Evolutionary conservation across 1,284 basidiomycete species (phyloP).

Genomic region (Vanrija pseudolonga): DNA sequence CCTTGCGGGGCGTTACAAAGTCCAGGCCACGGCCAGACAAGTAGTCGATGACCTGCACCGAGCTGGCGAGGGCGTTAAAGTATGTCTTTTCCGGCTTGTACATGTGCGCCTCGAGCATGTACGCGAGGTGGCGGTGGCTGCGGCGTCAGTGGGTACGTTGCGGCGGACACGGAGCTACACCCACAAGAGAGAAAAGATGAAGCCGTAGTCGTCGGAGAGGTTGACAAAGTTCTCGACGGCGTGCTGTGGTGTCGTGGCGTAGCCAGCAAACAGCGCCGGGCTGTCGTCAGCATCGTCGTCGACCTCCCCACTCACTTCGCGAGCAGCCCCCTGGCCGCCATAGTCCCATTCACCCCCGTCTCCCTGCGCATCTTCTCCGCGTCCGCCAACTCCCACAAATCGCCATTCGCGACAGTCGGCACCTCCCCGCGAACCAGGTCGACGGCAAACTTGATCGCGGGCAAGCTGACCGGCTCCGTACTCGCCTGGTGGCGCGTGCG

Average conservation of each 20-base stretch:
- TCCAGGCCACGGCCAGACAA: slow-evolving; percentile 47
- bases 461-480: slow-evolving; percentile 54
- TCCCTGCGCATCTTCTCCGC: slow-evolving; percentile 50
- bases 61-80: slow-evolving; percentile 54
- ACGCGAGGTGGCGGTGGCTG: slow-evolving; percentile 54
- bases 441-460: slow-evolving; percentile 55
- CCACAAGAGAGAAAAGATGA: slow-evolving; percentile 54
- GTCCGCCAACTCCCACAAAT: slow-evolving; percentile 55
- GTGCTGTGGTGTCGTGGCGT: slow-evolving; percentile 52
- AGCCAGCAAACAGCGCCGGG: slow-evolving; percentile 57
- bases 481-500: slow-evolving; percentile 57
- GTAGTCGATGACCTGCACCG: slow-evolving; percentile 54
- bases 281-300: slow-evolving; percentile 1
- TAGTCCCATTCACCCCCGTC: slow-evolving; percentile 56
- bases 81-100: slow-evolving; percentile 52
- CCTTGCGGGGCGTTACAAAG: slow-evolving; percentile 13
- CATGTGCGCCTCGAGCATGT: slow-evolving; percentile 57
- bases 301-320: slow-evolving; percentile 53
- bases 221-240: slow-evolving; percentile 54
- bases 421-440: slow-evolving; percentile 53
- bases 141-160: background rate
- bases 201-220: slow-evolving; percentile 52
- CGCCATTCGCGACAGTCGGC: slow-evolving; percentile 58
- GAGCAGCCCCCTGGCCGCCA: slow-evolving; percentile 60
- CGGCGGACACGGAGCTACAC: slow-evolving; percentile 5